Conservation (phyloP, 2,329 filamentous ascomycete species). For the Aplosporella prunicola region DNA sequence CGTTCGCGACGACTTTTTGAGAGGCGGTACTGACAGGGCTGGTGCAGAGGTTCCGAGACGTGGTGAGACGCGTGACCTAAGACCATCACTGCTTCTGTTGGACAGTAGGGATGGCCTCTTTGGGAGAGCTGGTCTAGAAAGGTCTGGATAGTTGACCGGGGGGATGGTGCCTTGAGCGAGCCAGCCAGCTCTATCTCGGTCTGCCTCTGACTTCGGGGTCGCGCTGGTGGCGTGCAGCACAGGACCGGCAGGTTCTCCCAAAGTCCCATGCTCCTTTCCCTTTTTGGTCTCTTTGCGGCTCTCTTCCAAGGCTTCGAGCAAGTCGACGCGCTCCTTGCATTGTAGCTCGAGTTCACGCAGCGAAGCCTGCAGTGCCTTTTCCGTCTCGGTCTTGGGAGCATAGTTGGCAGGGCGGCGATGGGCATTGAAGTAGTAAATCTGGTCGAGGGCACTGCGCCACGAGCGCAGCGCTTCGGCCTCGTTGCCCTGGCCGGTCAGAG, state of each 20-base stretch:
- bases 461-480: slow-evolving; percentile 82
- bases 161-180: slow-evolving; percentile 77
- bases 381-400: slow-evolving; percentile 67
- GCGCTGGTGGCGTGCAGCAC: neutral
- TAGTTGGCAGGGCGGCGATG: slow-evolving; percentile 62
- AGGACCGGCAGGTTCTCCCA: neutral
- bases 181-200: slow-evolving; percentile 41
- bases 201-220: slow-evolving; percentile 5
- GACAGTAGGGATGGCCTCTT: slow-evolving; percentile 39
- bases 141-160: slow-evolving; percentile 66
- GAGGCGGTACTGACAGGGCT: slow-evolving; percentile 11
- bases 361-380: slow-evolving; percentile 72
- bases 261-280: slow-evolving; percentile 17
- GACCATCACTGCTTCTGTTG: slow-evolving; percentile 37
- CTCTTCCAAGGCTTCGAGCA: slow-evolving; percentile 70
- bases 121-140: slow-evolving; percentile 63
- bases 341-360: slow-evolving; percentile 76
- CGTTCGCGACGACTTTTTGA: slow-evolving; percentile 43
- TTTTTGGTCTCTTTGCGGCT: slow-evolving; percentile 47
- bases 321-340: slow-evolving; percentile 85
- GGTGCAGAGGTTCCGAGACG: neutral
- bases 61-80: neutral
- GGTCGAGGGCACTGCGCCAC: slow-evolving; percentile 80
- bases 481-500: slow-evolving; percentile 55
- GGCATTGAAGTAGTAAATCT: slow-evolving; percentile 79